Conservation (phyloP, 441 rosid genomes). For the Mallotus japonicus region DNA sequence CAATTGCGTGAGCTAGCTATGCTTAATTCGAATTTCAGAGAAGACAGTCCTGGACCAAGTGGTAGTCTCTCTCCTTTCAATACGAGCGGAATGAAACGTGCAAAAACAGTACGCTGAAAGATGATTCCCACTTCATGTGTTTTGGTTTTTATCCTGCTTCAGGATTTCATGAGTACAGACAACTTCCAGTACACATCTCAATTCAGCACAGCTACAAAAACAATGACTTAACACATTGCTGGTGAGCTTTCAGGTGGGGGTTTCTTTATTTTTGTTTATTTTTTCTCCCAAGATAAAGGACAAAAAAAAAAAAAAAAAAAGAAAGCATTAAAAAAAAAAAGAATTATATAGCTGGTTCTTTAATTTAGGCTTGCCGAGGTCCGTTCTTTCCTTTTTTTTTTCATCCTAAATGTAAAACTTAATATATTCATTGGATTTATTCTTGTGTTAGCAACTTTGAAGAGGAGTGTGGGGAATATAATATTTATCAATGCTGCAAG, state of each 20-base stretch:
- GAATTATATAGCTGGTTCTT: conserved; percentile 37
- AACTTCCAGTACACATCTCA: conserved; percentile 30
- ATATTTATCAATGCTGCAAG: conserved; percentile 21
- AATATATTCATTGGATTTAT: conserved; percentile 64
- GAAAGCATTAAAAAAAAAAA: conserved; percentile 2
- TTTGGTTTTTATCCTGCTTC: conserved; percentile 28
- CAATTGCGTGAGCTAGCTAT: conserved; percentile 88
- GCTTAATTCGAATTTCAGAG: conserved; percentile 84
- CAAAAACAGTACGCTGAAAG: conserved; percentile 78
- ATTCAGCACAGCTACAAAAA: conserved; percentile 36
- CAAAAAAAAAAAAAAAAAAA: conserved; percentile 17
- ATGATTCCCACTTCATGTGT: background rate
- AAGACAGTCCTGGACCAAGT: conserved; percentile 94
- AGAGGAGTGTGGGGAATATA: conserved; percentile 37
- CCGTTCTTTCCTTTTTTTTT: conserved; percentile 30
- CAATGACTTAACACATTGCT: conserved; percentile 47
- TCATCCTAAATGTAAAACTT: conserved; percentile 19
- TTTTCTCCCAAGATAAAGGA: conserved; percentile 19
- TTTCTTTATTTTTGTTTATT: conserved; percentile 24
- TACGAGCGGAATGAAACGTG: conserved; percentile 92
- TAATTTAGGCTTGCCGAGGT: conserved; percentile 45
- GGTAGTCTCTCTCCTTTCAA: conserved; percentile 90
- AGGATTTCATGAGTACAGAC: conserved; percentile 29
- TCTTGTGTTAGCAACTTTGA: conserved; percentile 44
- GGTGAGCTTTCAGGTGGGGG: conserved; percentile 44